These are phyloP conservation scores for Phaeosphaeria sp. DNA, from an alignment of 2,329 filamentous ascomycete species.

Conservation along the genomic window DNA sequence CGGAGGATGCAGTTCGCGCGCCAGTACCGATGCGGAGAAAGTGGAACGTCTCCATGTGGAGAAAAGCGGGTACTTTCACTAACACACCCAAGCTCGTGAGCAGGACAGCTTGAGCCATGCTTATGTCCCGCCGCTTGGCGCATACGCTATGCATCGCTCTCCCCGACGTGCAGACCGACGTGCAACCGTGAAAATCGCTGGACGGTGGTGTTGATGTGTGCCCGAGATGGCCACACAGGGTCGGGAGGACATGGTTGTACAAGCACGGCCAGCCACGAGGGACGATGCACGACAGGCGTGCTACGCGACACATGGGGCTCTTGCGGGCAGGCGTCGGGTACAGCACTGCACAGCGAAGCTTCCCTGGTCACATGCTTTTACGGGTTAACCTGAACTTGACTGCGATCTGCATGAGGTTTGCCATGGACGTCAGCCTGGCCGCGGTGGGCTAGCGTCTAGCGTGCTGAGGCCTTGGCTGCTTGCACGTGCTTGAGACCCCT, in stretches of 20 bases:
- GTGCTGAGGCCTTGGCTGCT: background rate
- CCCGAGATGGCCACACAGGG: no score
- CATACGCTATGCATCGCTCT: conserved; percentile 1
- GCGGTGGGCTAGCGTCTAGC: background rate
- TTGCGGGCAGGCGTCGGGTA: background rate
- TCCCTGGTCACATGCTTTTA: background rate
- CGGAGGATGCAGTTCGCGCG: background rate
- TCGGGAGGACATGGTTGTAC: background rate
- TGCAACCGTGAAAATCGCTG: background rate
- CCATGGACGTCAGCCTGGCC: background rate
- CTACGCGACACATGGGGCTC: background rate
- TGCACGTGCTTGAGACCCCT: background rate
- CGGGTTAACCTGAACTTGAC: background rate
- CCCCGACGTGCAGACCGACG: background rate
- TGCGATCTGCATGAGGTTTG: background rate
- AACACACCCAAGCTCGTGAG: conserved; percentile 6
- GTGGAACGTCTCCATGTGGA: conserved; percentile 7
- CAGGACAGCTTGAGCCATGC: conserved; percentile 9
- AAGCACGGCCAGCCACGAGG: background rate
- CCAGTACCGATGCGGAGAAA: conserved; percentile 2
- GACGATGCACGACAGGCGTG: background rate
- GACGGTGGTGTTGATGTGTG: background rate
- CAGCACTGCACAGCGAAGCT: background rate
- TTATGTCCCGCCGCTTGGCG: conserved; percentile 9
- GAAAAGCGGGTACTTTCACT: conserved; percentile 3